Percentiles rank a stretch among this genome's conserved stretches.
These are phyloP conservation scores for Arachis hypogaea DNA, from an alignment of 306 rosid genomes.

Conservation along the genomic window DNA sequence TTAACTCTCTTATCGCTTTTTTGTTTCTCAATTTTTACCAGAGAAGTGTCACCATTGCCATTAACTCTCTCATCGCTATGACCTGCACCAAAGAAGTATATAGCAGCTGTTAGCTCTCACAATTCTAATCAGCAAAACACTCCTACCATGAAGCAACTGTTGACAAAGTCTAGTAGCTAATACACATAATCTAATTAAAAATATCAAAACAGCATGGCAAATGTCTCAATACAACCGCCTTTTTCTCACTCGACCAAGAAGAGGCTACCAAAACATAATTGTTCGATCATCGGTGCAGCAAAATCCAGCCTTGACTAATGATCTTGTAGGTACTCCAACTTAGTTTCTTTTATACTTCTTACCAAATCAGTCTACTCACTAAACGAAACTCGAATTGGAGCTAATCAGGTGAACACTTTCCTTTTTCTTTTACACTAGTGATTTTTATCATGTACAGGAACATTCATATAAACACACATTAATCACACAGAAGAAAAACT, in stretches of 20 bases:
- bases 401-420: neutral
- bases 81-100: slow-evolving; percentile 56
- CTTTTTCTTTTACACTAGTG: neutral
- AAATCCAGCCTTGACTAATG: slow-evolving; percentile 15
- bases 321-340: slow-evolving; percentile 3
- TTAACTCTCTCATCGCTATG: slow-evolving; percentile 47
- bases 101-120: slow-evolving; percentile 23
- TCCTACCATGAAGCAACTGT: slow-evolving; percentile 17
- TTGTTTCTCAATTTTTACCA: slow-evolving; percentile 39
- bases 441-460: neutral
- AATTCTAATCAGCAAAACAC: slow-evolving; percentile 16
- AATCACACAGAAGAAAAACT: slow-evolving; percentile 4
- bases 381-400: neutral
- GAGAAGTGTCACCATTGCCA: slow-evolving; percentile 29
- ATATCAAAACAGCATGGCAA: neutral
- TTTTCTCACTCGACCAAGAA: slow-evolving; percentile 8
- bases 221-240: slow-evolving; percentile 3
- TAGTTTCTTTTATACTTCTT: neutral
- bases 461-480: slow-evolving; percentile 6
- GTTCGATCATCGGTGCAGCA: neutral
- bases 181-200: neutral
- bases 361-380: neutral
- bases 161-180: neutral
- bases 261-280: slow-evolving; percentile 13
- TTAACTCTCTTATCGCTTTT: slow-evolving; percentile 44